phyloP scores from a whole-genome alignment of 352 stramenopile genomes.

The Globisporangium sylvaticum region DNA sequence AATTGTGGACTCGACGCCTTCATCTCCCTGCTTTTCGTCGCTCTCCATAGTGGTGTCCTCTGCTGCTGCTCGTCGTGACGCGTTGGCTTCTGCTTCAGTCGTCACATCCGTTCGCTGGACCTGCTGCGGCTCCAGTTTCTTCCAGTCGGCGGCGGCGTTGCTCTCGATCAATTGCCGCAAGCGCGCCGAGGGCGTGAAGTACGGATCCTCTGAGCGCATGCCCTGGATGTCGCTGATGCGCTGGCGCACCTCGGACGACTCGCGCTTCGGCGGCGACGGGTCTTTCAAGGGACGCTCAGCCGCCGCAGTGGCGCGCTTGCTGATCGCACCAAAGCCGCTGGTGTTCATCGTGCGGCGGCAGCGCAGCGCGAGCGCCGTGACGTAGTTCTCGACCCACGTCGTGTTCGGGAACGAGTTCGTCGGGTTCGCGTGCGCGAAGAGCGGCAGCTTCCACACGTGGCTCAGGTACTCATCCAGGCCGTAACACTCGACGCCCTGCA shows the following conservation, averaged over 20 bases:
- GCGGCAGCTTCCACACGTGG: slow-evolving; percentile 63
- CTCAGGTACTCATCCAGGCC: slow-evolving; percentile 67
- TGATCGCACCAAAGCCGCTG: not conserved
- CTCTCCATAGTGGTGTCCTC: not conserved
- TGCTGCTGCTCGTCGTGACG: too few relatives aligned
- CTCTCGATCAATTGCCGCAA: slow-evolving; percentile 45
- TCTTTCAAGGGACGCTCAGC: not conserved
- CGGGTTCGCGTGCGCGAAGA: slow-evolving; percentile 49
- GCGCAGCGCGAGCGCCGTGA: slow-evolving; percentile 34
- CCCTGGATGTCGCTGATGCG: slow-evolving; percentile 58
- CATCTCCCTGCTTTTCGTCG: not conserved
- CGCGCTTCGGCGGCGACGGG: slow-evolving; percentile 12
- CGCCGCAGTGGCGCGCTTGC: slow-evolving; percentile 11
- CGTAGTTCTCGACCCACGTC: slow-evolving; percentile 81
- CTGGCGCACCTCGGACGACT: slow-evolving; percentile 30
- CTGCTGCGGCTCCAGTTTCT: not conserved
- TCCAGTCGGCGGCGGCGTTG: slow-evolving; percentile 15
- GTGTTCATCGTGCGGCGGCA: slow-evolving; percentile 30
- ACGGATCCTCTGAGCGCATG: slow-evolving; percentile 65
- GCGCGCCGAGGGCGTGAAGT: slow-evolving; percentile 31
- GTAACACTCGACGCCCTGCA: slow-evolving; percentile 82
- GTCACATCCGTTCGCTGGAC: not conserved
- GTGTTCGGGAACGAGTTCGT: slow-evolving; percentile 39
- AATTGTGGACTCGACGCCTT: not conserved
- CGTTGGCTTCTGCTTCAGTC: not conserved